Conservation (phyloP, 2,329 filamentous ascomycete species). For the Diaporthe amygdali region DNA sequence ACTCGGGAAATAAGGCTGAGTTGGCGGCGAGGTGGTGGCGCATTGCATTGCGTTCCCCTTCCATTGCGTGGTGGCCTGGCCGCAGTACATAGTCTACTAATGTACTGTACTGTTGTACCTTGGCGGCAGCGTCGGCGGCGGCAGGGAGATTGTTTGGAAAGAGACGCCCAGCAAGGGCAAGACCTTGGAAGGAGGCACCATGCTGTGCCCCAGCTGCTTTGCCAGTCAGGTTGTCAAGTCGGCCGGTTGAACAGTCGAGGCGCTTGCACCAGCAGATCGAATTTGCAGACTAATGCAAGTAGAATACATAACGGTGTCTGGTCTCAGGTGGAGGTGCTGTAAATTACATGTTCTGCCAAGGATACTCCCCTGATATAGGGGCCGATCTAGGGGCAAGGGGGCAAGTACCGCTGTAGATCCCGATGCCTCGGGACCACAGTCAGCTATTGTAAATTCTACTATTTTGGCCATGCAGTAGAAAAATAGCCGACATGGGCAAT, state of each 20-base stretch:
- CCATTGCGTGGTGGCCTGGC: background rate
- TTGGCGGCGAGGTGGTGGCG: slow-evolving; percentile 8
- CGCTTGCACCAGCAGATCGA: too few relatives aligned
- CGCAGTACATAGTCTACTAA: too few relatives aligned
- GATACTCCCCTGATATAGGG: background rate
- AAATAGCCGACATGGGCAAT: background rate
- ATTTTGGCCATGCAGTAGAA: background rate
- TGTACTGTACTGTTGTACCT: background rate
- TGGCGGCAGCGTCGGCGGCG: background rate
- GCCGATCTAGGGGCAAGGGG: background rate
- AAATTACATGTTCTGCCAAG: slow-evolving; percentile 11
- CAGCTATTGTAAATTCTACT: background rate
- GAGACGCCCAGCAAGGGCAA: background rate
- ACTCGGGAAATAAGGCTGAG: slow-evolving; percentile 8
- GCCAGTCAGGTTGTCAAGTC: background rate
- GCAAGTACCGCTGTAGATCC: background rate
- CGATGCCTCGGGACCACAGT: background rate
- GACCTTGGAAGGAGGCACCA: background rate
- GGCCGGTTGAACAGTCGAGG: background rate
- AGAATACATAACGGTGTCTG: background rate
- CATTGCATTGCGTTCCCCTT: background rate
- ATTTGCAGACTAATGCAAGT: too few relatives aligned
- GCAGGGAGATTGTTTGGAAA: background rate
- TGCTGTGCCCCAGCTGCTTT: background rate
- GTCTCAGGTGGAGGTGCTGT: background rate